Base-by-base conservation (phyloP, 257 asterid species). In the Ajuga chamaepitys region DNA sequence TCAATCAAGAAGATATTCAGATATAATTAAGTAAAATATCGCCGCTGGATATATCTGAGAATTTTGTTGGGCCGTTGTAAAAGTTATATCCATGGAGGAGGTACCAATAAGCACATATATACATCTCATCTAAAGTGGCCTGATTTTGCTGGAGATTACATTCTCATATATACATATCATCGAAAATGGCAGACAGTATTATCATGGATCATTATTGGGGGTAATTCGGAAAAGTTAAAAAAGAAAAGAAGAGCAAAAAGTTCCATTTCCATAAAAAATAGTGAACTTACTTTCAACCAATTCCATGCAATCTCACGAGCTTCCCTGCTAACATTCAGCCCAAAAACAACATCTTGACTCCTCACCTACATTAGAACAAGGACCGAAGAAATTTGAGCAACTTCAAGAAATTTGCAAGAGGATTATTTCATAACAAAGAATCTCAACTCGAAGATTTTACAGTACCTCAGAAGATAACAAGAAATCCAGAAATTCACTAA, bases 321-420 rank as follows among this genome's bases (percentile, higher is more conserved):
- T 24, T 90, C 95, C 45, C 79, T 71, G 67, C 95, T 82, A 67
- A 88, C 90, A 21, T 67, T 70, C 63, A 90, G 83, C 68, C 97
- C 99, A 51, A 70, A 26, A 58, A 94, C 89, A 67, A 80, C 96
- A 71, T 93, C 96, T 80, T 89, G 99, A 83, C 91, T 89, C 80
- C 99, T 79, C 28, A 94, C 99, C 97, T 94, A 62, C 63, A 69
- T 54, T 35, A 16, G 70, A 34, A 73, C 60, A 57, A 44, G 34
- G 24, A 65, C 54, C 22, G 37, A 46, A 9, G 34, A 67, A 32
- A 22, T 32, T n/a, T 35, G 12, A 56, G 60, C 7, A 44, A 42
- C 32, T 26, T 61, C 41, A 26, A 57, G 63, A 7, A 58, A 46
- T 57, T 41, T 9, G 32, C 30, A 64, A 25, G n/a, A 32, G 58